A percentile compares a stretch with the other conserved stretches of the same genome.
These are phyloP conservation scores for Phlebopus sp. DNA, from an alignment of 1,284 basidiomycete genomes.

Conservation along the genomic window DNA sequence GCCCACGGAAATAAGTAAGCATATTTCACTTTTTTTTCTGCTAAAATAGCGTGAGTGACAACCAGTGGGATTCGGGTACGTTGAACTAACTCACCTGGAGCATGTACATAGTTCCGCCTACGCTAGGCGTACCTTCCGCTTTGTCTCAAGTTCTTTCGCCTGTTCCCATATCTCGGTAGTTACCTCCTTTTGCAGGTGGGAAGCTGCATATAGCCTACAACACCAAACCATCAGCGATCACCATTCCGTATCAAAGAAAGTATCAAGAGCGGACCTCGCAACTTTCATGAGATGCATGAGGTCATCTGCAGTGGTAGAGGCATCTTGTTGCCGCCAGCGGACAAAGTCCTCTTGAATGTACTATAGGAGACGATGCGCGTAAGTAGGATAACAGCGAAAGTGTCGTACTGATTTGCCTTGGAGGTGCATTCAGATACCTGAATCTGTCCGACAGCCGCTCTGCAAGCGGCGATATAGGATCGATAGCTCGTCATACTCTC, in stretches of 20 bases:
- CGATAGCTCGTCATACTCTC: conserved; percentile 54
- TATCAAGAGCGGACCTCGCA: conserved; percentile 48
- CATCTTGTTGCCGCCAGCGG: conserved; percentile 47
- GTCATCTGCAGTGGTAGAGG: conserved; percentile 52
- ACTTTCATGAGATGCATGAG: conserved; percentile 62
- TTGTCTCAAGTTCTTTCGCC: conserved; percentile 42
- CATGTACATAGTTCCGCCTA: conserved; percentile 6
- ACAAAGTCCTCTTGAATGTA: conserved; percentile 77
- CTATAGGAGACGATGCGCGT: conserved; percentile 33
- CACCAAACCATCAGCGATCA: conserved; percentile 29
- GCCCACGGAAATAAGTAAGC: no score
- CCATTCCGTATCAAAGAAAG: not conserved
- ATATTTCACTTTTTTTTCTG: no score
- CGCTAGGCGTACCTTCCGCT: conserved; percentile 17
- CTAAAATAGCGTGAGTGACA: no score
- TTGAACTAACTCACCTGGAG: not conserved
- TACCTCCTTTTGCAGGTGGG: conserved; percentile 44
- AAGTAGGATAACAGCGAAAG: not conserved
- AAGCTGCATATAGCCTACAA: conserved; percentile 48
- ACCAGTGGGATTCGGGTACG: no score
- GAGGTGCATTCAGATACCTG: conserved; percentile 51
- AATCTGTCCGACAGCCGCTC: conserved; percentile 41
- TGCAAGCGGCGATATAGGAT: conserved; percentile 52
- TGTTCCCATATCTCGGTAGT: conserved; percentile 46
- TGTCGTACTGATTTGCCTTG: conserved; percentile 38